Percentiles rank a stretch among this genome's conserved stretches.
These are phyloP conservation scores for Fusarium sulawesiense DNA, from an alignment of 2,329 filamentous ascomycete genomes.

Conservation along the genomic window DNA sequence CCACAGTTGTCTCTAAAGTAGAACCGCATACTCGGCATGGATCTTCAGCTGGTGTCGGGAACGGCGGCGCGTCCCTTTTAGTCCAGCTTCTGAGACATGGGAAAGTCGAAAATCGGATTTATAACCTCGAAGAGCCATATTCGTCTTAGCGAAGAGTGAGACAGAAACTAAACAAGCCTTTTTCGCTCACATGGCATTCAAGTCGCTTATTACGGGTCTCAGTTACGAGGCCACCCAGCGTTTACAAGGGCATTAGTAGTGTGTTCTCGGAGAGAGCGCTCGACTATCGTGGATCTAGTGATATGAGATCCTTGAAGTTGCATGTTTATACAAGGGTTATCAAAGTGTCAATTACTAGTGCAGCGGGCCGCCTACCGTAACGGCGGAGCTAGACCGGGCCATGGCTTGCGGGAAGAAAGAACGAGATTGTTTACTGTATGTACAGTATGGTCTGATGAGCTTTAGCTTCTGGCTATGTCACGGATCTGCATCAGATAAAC, in stretches of 20 bases:
- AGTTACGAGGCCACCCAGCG: background rate
- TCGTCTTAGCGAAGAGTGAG: background rate
- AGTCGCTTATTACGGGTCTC: background rate
- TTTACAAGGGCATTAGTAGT: background rate
- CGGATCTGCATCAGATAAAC: constrained; percentile 3
- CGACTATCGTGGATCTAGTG: constrained; percentile 29
- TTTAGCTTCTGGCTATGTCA: background rate
- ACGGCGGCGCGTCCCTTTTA: constrained; percentile 24
- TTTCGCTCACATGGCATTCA: constrained; percentile 16
- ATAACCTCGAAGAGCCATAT: constrained; percentile 5
- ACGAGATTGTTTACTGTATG: background rate
- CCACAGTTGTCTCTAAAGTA: background rate
- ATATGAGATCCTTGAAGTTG: constrained; percentile 25
- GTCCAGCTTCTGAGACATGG: constrained; percentile 22
- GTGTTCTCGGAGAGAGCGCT: constrained; percentile 5
- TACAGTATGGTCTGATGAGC: background rate
- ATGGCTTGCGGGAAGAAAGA: constrained; percentile 8
- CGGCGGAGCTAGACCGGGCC: background rate
- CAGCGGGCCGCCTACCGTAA: background rate
- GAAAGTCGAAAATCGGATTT: constrained; percentile 17
- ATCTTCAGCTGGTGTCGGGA: constrained; percentile 28
- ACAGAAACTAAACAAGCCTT: constrained; percentile 18
- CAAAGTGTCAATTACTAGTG: background rate
- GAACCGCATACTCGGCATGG: constrained; percentile 6
- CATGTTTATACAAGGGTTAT: constrained; percentile 27